A percentile compares a stretch with the other conserved stretches of the same genome.
Conservation (phyloP, 352 stramenopile species). For the Thalassiosira hispida region DNA sequence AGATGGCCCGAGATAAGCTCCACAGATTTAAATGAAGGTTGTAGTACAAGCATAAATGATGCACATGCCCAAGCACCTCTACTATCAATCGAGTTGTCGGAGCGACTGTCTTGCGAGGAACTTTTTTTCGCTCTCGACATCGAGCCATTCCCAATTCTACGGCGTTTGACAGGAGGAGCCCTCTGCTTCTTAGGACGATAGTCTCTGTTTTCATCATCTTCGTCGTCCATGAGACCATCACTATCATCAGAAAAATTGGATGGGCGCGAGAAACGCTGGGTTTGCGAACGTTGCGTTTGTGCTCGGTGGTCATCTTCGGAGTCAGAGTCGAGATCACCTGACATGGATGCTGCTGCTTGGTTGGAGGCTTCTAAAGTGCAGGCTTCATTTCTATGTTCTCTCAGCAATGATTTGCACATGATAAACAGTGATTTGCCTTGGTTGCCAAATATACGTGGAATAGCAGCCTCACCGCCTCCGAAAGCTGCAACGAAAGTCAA, state of each 20-base stretch:
- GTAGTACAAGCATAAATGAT: slow-evolving; percentile 56
- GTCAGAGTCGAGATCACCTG: slow-evolving; percentile 32
- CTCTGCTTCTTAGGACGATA: slow-evolving; percentile 22
- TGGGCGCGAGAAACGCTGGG: slow-evolving; percentile 10
- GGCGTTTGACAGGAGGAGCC: slow-evolving; percentile 44
- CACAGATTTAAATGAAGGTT: slow-evolving; percentile 55
- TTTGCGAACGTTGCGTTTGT: slow-evolving; percentile 21
- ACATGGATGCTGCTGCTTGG: slow-evolving; percentile 1
- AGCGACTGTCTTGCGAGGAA: slow-evolving; percentile 2
- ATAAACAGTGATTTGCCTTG: slow-evolving; percentile 53
- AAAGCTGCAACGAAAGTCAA: slow-evolving; percentile 41
- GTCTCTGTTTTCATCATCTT: slow-evolving; percentile 23
- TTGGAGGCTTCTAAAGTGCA: slow-evolving; percentile 24
- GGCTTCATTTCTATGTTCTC: slow-evolving; percentile 43
- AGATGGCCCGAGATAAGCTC: slow-evolving; percentile 61
- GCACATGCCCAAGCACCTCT: slow-evolving; percentile 49
- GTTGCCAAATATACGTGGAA: slow-evolving; percentile 39
- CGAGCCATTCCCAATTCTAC: slow-evolving; percentile 25
- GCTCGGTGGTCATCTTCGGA: slow-evolving; percentile 44
- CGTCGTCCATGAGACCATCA: slow-evolving; percentile 55
- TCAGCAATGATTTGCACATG: slow-evolving; percentile 42
- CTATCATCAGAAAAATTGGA: slow-evolving; percentile 42
- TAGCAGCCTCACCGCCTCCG: slow-evolving; percentile 8
- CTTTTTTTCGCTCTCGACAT: slow-evolving; percentile 22
- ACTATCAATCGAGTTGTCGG: slow-evolving; percentile 38